Percentiles rank a stretch among this genome's conserved stretches.
Evolutionary conservation across 257 asterid genomes (phyloP).

Genomic region (Coffea canephora): DNA sequence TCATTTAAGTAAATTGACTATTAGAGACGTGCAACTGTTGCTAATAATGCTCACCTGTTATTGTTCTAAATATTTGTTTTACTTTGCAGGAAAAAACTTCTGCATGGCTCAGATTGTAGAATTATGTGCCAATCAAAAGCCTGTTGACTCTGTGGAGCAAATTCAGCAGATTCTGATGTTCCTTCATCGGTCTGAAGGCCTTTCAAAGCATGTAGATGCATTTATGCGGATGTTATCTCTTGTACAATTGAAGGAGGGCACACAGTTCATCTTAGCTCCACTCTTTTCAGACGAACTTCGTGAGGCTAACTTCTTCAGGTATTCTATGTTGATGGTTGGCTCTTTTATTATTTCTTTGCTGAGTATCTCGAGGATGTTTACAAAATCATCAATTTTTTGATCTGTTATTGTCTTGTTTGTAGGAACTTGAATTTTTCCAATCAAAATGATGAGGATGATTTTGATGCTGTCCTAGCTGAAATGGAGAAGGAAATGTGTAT

Average conservation of each 20-base stretch:
- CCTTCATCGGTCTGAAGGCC: constrained; percentile 82
- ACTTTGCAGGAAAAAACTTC: constrained; percentile 75
- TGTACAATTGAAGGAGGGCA: constrained; percentile 60
- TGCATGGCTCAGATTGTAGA: constrained; percentile 79
- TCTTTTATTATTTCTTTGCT: constrained; percentile 7
- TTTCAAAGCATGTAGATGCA: constrained; percentile 73
- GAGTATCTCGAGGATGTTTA: constrained; percentile 6
- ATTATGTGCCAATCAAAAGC: constrained; percentile 50
- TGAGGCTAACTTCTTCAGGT: constrained; percentile 73
- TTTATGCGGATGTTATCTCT: constrained; percentile 87
- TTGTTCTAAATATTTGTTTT: background rate
- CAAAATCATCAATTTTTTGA: background rate
- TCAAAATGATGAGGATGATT: constrained; percentile 71
- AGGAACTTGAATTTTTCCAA: constrained; percentile 58
- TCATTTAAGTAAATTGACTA: background rate
- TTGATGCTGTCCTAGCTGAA: constrained; percentile 84
- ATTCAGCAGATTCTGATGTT: constrained; percentile 70
- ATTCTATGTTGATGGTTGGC: constrained; percentile 5
- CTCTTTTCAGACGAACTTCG: constrained; percentile 62
- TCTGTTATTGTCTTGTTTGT: constrained; percentile 23
- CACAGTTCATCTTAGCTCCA: constrained; percentile 67
- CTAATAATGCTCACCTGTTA: background rate
- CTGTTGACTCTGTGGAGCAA: constrained; percentile 57
- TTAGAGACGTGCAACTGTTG: background rate
- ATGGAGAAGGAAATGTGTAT: constrained; percentile 95